Conservation (phyloP, 2,329 filamentous ascomycete species). For the Didymosphaeria variabile region DNA sequence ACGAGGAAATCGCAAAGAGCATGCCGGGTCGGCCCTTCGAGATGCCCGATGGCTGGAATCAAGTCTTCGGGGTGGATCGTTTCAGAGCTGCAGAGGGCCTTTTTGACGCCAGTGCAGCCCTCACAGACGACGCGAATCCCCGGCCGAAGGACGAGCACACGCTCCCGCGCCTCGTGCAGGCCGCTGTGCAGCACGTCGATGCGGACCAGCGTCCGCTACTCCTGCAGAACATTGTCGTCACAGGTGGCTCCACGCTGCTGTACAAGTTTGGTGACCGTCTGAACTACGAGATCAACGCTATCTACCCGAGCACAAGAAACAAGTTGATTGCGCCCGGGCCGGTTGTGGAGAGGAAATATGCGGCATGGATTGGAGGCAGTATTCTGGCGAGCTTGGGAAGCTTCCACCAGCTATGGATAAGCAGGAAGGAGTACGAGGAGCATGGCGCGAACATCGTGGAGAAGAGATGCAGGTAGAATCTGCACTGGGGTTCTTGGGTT, state of each 20-base stretch:
- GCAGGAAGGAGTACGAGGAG: conserved; percentile 96
- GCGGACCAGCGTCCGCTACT: conserved; percentile 86
- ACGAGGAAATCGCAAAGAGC: conserved; percentile 77
- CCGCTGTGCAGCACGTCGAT: conserved; percentile 80
- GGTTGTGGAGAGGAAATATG: conserved; percentile 88
- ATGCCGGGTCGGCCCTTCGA: conserved; percentile 89
- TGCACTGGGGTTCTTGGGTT: not conserved
- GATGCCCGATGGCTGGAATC: conserved; percentile 96
- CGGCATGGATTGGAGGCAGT: conserved; percentile 94
- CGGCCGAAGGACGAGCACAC: conserved; percentile 76
- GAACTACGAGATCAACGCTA: conserved; percentile 79
- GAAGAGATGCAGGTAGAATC: conserved; percentile 85
- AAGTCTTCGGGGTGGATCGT: conserved; percentile 89
- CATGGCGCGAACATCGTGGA: conserved; percentile 90
- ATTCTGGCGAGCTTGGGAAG: conserved; percentile 94
- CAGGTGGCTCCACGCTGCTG: conserved; percentile 84
- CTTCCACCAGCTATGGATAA: conserved; percentile 99
- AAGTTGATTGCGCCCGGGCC: conserved; percentile 88
- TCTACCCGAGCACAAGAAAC: conserved; percentile 87
- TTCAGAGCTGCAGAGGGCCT: conserved; percentile 87
- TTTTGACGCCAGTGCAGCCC: conserved; percentile 85
- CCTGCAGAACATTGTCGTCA: conserved; percentile 90
- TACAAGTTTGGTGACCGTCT: conserved; percentile 93
- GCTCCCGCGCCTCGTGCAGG: conserved; percentile 82
- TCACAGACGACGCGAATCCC: conserved; percentile 61